Conservation (phyloP, 331 rosid species). For the Cydonia oblonga region DNA sequence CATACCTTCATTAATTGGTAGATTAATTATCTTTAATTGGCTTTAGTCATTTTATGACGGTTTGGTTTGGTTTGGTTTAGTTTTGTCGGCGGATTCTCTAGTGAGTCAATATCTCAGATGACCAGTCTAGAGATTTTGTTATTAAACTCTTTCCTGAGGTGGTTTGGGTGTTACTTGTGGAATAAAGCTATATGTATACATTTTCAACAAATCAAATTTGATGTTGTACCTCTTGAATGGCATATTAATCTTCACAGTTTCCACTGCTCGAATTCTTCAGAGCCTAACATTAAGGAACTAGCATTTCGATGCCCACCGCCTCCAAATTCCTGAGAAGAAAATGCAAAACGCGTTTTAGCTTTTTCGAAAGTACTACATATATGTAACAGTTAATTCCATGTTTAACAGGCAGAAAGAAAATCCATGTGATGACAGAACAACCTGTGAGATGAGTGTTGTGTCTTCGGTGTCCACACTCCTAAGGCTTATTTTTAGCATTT, state of each 20-base stretch:
- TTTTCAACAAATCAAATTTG: not conserved
- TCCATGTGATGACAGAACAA: slow-evolving; percentile 4
- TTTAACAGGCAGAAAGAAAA: not conserved
- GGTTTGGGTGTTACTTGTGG: slow-evolving; percentile 36
- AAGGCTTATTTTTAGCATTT: slow-evolving; percentile 61
- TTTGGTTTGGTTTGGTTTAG: slow-evolving; percentile 10
- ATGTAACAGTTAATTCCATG: too few relatives aligned
- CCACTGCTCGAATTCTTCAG: slow-evolving; percentile 53
- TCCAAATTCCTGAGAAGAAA: slow-evolving; percentile 50
- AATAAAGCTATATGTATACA: slow-evolving; percentile 19
- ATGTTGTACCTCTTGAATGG: not conserved
- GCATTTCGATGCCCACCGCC: slow-evolving; percentile 88
- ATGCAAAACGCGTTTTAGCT: not conserved
- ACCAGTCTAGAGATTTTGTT: slow-evolving; percentile 26
- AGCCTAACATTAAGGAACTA: slow-evolving; percentile 58
- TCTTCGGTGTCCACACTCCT: slow-evolving; percentile 62
- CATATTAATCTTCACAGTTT: slow-evolving; percentile 22
- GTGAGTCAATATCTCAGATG: slow-evolving; percentile 23
- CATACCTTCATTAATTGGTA: slow-evolving; percentile 2
- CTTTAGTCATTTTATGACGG: slow-evolving; percentile 2
- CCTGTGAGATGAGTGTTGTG: slow-evolving; percentile 70
- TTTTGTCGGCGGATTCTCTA: slow-evolving; percentile 19
- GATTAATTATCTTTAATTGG: slow-evolving; percentile 27
- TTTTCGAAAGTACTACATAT: not conserved
- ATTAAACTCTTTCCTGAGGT: slow-evolving; percentile 29